Evolutionary conservation across 805 yeast species (phyloP).

Genomic region (Candida pseudoglaebosa): DNA sequence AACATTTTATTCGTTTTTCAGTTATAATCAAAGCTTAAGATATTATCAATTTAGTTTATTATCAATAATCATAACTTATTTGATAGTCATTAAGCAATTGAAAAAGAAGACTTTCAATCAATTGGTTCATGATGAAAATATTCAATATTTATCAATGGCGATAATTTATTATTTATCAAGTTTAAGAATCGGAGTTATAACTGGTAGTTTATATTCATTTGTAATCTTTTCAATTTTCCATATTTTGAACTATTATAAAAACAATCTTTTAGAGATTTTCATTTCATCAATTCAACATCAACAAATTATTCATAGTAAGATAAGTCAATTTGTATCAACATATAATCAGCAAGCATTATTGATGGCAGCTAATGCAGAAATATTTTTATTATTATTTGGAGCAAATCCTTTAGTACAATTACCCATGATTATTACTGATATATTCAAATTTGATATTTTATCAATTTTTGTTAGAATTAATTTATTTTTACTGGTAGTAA

Average conservation of each 20-base stretch:
- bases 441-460: constrained; percentile 34
- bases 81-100: constrained; percentile 59
- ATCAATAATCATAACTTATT: constrained; percentile 55
- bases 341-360: constrained; percentile 34
- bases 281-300: constrained; percentile 21
- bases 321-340: constrained; percentile 26
- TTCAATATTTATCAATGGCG: constrained; percentile 36
- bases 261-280: constrained; percentile 23
- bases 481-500: constrained; percentile 27
- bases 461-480: constrained; percentile 27
- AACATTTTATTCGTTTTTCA: constrained; percentile 41
- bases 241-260: constrained; percentile 34
- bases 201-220: constrained; percentile 37
- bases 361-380: constrained; percentile 37
- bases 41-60: constrained; percentile 37
- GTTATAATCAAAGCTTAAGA: constrained; percentile 21
- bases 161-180: constrained; percentile 24
- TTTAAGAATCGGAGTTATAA: constrained; percentile 29
- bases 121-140: constrained; percentile 32
- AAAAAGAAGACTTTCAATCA: not conserved
- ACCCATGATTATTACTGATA: constrained; percentile 23
- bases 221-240: constrained; percentile 36
- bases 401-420: constrained; percentile 19
- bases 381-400: constrained; percentile 18
- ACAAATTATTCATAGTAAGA: constrained; percentile 24